Evolutionary conservation across 116 monocot genomes (phyloP).

Genomic region (Papilionanthe hybrid): DNA sequence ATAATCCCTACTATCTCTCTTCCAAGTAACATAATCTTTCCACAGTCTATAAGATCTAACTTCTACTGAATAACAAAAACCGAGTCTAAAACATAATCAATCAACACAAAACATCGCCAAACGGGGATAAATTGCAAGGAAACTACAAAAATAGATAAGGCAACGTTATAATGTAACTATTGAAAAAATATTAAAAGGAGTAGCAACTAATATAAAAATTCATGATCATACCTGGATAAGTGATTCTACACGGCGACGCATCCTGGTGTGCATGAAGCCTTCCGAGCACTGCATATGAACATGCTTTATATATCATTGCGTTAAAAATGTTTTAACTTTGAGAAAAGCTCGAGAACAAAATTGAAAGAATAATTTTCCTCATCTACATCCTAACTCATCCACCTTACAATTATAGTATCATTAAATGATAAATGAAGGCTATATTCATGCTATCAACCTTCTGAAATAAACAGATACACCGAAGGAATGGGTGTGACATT

Average conservation of each 20-base stretch:
- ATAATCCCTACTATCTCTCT: no score
- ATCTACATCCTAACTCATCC: background rate
- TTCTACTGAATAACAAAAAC: no score
- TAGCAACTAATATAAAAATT: background rate
- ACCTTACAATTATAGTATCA: background rate
- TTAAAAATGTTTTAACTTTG: background rate
- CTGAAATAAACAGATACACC: background rate
- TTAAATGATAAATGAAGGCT: background rate
- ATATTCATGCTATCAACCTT: background rate
- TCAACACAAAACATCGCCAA: no score
- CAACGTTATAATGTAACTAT: no score
- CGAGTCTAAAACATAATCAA: no score
- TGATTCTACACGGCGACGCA: conserved; percentile 91
- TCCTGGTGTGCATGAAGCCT: conserved; percentile 98
- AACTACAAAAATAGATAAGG: no score
- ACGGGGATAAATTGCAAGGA: no score
- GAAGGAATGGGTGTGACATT: background rate
- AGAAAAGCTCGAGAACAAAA: background rate
- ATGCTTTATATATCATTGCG: background rate
- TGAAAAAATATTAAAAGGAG: background rate
- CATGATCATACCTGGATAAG: conserved; percentile 63
- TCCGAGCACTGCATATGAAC: conserved; percentile 67
- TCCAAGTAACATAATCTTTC: no score
- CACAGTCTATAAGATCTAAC: no score
- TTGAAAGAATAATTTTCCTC: background rate